Evolutionary conservation across 1,284 basidiomycete species (phyloP), one percentile per base, ranked within the genome.

Genomic region (Sutorius eximius): DNA sequence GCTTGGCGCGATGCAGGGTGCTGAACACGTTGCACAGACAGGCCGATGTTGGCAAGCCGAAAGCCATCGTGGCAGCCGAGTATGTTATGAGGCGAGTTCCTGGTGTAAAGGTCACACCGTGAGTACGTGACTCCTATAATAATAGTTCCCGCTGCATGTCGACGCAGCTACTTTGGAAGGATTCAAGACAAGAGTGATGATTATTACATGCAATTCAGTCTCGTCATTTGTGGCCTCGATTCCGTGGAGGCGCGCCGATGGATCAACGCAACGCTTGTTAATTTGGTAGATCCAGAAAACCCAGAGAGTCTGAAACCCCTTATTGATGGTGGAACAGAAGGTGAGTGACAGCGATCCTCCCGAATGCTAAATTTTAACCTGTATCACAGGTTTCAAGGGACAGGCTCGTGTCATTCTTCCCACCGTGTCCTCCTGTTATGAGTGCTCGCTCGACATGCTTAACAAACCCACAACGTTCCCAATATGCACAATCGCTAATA

Each of bases 401-500:
- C 97, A 99, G 76, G 93, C 96, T 38, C 86, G 96, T 56, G 96
- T 99, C 45, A 99, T 99, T 63, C 78, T 99, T 16, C 97, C 97
- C 0, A 95, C 93, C 0, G 83, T 98, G 57, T 90, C 95, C 5
- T 95, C 94, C 10, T 99, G 97, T 72, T 99, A 99, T 68, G 97
- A 99, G 73, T 99, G 97, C 71, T 94, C 93, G 3, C 86, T 99
- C 48, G 95, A 98, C 70, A 97, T 99, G 92, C 83, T 98, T 49
- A 98, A 96, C 71, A 97, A 97, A 59, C 96, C 91, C 7, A 98
- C 95, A 36, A 89, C 90, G 6, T 99, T 95, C 71, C 97, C 97
- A 0, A 98, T 99, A 60, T 99, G 97, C 71, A 99, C 97, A 2
- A 98, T 99, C 60, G 97, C 97, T 54, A 99, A 99, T 68, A 99